Base-by-base conservation (phyloP, 768 basidiomycete genomes). In the Phlegmacium glaucopus region DNA sequence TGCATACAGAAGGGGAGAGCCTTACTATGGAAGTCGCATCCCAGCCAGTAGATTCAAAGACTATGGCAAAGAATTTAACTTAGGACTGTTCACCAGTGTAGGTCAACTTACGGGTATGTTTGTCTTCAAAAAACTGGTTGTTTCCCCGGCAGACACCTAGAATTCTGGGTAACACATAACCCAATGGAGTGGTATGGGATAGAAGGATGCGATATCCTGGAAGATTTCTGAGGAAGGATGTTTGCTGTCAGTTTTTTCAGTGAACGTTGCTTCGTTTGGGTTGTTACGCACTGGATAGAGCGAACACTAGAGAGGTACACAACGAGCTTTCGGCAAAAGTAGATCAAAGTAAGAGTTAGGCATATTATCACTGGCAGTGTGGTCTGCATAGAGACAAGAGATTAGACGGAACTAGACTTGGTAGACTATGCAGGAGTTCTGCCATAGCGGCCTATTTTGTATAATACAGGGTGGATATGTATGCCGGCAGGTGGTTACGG, bases 11-110 rank as follows among this genome's bases (percentile, higher is more conserved):
- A 12, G 34, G 40, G 4, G 5, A 27, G n/a, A 10, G 11, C 47
- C 63, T 50, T 37, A 73, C 71, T 12, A 55, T 40, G n/a, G 70
- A 67, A 53, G 61, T 49, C 29, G 70, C 62, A 47, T 73, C 72
- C 51, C 63, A 64, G 26, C 72, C 72, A 44, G 53, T 58, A 17
- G 53, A 34, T 39, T 62, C 55, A 44, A 63, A 72, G 13, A 53
- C 69, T 72, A 11, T 11, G 15, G 16, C 6, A 15, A 4, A 9
- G 22, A 22, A 22, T 22, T 3, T 5, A 10, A 9, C 32, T 39
- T 25, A 17, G 37, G 2, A 42, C 8, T 49, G 30, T 29, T 29
- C 16, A 27, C 32, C 4, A 25, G 17, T 17, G 6, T 30, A 15
- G 11, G 25, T 6, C 9, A 15, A 46, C 45, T 4, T 16, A 63